These are phyloP conservation scores for Agaricus subrufescens DNA, from an alignment of 768 basidiomycete species.

Conservation along the genomic window DNA sequence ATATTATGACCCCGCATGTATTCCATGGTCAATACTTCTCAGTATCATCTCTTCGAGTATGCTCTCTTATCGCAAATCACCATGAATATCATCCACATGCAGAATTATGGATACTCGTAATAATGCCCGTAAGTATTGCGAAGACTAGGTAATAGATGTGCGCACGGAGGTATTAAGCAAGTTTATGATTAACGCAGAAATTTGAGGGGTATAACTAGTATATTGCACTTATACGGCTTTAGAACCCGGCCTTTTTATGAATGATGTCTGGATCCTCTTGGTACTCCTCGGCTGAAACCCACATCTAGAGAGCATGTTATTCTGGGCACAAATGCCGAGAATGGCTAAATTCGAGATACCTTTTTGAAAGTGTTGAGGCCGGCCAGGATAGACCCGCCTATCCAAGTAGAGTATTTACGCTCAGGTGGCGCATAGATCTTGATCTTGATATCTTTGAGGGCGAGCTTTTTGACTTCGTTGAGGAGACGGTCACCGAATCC, in stretches of 20 bases:
- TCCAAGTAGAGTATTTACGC: slow-evolving; percentile 96
- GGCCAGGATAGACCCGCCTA: slow-evolving; percentile 94
- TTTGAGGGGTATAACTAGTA: background rate
- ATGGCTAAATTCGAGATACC: slow-evolving; percentile 35
- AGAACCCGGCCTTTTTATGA: slow-evolving; percentile 91
- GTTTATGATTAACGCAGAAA: background rate
- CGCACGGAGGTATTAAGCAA: slow-evolving; percentile 9
- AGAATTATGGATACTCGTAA: slow-evolving; percentile 7
- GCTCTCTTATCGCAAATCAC: slow-evolving; percentile 9
- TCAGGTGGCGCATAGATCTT: slow-evolving; percentile 99
- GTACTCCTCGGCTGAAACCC: slow-evolving; percentile 99
- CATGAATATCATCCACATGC: slow-evolving; percentile 19
- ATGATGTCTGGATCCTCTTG: slow-evolving; percentile 99
- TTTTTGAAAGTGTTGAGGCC: slow-evolving; percentile 97
- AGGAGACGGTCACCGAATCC: slow-evolving; percentile 96
- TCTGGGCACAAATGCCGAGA: slow-evolving; percentile 10
- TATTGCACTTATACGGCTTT: slow-evolving; percentile 11
- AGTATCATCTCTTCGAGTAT: slow-evolving; percentile 10
- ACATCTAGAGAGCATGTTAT: slow-evolving; percentile 63
- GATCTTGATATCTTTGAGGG: slow-evolving; percentile 94
- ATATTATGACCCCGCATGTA: slow-evolving; percentile 11
- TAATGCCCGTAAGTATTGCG: slow-evolving; percentile 5
- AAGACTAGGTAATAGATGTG: slow-evolving; percentile 4
- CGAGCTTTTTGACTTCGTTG: slow-evolving; percentile 95
- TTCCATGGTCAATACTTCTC: slow-evolving; percentile 7